A percentile compares a stretch with the other conserved stretches of the same genome.
phyloP scores from a whole-genome alignment of 2,329 filamentous ascomycete species.

The Fusarium cicatricum region DNA sequence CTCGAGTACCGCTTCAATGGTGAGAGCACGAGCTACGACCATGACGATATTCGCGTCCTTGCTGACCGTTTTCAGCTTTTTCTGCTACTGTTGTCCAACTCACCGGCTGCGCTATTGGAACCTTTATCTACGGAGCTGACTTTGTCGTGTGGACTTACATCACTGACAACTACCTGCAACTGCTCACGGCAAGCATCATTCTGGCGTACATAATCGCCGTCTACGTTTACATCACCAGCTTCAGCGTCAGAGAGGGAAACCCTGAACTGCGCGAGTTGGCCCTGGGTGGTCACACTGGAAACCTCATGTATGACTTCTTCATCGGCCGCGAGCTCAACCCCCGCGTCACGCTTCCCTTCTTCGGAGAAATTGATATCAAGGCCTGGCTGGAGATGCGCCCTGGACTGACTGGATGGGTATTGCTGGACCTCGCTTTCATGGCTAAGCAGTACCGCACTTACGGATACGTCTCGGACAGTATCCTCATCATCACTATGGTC shows the following conservation, averaged over 20 bases:
- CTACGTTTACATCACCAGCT: constrained; percentile 81
- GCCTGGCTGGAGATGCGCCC: constrained; percentile 86
- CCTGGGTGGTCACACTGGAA: constrained; percentile 79
- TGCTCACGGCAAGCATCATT: constrained; percentile 82
- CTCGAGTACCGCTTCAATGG: constrained; percentile 83
- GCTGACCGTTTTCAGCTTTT: constrained; percentile 64
- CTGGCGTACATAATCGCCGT: constrained; percentile 75
- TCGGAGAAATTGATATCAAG: constrained; percentile 89
- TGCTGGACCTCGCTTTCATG: constrained; percentile 82
- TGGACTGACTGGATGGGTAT: constrained; percentile 84
- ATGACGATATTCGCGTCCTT: rapidly evolving
- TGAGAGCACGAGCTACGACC: constrained; percentile 42
- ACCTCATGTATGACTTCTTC: constrained; percentile 90
- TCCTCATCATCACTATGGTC: constrained; percentile 76
- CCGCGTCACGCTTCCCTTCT: constrained; percentile 75
- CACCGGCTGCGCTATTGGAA: constrained; percentile 72
- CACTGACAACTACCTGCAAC: constrained; percentile 83
- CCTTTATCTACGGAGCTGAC: constrained; percentile 75
- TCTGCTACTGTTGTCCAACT: constrained; percentile 75
- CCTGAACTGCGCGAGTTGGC: constrained; percentile 77
- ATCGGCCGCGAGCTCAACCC: constrained; percentile 96
- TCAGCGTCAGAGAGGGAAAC: constrained; percentile 77
- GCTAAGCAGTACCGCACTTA: constrained; percentile 86
- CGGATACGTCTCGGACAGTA: constrained; percentile 83
- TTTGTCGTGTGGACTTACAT: constrained; percentile 91